Percentiles rank a stretch among this genome's conserved stretches.
These are phyloP conservation scores for Cardamine resedifolia DNA, from an alignment of 345 rosid species.

Conservation along the genomic window DNA sequence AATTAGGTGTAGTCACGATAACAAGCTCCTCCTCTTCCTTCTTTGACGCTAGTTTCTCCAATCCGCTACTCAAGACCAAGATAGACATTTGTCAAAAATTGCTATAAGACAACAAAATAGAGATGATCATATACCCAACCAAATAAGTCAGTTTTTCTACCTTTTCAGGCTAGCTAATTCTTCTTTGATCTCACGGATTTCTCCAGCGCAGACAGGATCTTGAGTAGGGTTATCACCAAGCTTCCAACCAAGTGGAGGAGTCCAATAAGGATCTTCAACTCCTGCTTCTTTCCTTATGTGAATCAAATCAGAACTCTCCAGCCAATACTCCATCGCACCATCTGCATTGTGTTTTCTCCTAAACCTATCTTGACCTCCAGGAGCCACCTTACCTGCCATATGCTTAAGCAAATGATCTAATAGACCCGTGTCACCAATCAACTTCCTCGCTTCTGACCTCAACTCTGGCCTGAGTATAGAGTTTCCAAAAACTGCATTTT, in stretches of 20 bases:
- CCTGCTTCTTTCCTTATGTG: slow-evolving; percentile 78
- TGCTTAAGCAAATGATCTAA: slow-evolving; percentile 93
- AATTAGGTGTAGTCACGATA: slow-evolving; percentile 41
- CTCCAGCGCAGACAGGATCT: slow-evolving; percentile 75
- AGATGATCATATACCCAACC: not conserved
- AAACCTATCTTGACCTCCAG: slow-evolving; percentile 85
- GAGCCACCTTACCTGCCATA: slow-evolving; percentile 93
- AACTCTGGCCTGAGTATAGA: slow-evolving; percentile 74
- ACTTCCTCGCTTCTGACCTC: slow-evolving; percentile 76
- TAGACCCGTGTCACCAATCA: slow-evolving; percentile 94
- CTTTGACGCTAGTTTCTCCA: slow-evolving; percentile 48
- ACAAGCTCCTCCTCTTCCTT: slow-evolving; percentile 49
- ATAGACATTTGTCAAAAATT: slow-evolving; percentile 4
- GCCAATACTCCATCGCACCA: slow-evolving; percentile 97
- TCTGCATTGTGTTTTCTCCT: slow-evolving; percentile 86
- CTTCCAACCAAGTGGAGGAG: slow-evolving; percentile 92
- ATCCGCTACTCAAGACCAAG: slow-evolving; percentile 37
- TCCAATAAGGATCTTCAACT: slow-evolving; percentile 91
- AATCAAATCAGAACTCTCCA: slow-evolving; percentile 75
- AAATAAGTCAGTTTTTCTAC: slow-evolving; percentile 35
- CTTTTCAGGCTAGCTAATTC: slow-evolving; percentile 44
- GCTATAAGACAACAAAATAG: slow-evolving; percentile 10
- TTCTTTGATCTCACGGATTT: slow-evolving; percentile 49
- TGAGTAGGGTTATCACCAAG: slow-evolving; percentile 80
- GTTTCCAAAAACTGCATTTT: slow-evolving; percentile 63